Conservation (phyloP, 164 flowering plant species). For the Nelumbo lutea region DNA sequence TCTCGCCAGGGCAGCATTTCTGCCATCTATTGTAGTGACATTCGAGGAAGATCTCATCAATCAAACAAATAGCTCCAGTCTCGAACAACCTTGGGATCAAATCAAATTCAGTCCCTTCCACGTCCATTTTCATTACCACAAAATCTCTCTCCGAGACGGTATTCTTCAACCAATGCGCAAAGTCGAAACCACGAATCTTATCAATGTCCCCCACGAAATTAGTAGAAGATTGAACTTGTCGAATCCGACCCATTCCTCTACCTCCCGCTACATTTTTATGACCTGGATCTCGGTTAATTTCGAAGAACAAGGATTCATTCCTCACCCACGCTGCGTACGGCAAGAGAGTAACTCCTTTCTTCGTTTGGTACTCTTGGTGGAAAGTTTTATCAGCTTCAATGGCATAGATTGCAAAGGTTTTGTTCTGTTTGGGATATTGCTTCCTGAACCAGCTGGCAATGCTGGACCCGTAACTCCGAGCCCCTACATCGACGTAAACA, state of each 20-base stretch:
- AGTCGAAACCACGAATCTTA: constrained; percentile 84
- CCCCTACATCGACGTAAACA: constrained; percentile 90
- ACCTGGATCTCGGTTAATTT: constrained; percentile 67
- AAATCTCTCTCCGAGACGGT: constrained; percentile 72
- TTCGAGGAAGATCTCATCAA: constrained; percentile 93
- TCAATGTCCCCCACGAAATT: constrained; percentile 40
- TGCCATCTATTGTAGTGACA: constrained; percentile 99
- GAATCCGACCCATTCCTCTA: constrained; percentile 92
- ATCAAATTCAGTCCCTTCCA: constrained; percentile 95
- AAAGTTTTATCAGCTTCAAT: constrained; percentile 88
- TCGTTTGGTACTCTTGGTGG: constrained; percentile 53
- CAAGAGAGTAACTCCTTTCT: constrained; percentile 61
- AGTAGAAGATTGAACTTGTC: constrained; percentile 32
- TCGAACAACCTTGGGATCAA: constrained; percentile 83
- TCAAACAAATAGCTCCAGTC: constrained; percentile 89
- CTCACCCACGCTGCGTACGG: constrained; percentile 96
- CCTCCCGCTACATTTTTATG: constrained; percentile 40
- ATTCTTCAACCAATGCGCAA: constrained; percentile 87
- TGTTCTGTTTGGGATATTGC: constrained; percentile 92
- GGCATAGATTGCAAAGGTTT: constrained; percentile 79
- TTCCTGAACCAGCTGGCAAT: constrained; percentile 95
- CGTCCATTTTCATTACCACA: constrained; percentile 99
- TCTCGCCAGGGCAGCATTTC: constrained; percentile 83
- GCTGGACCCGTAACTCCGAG: constrained; percentile 91
- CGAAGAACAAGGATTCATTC: constrained; percentile 78